Percentiles rank a stretch among this genome's conserved stretches.
These are phyloP conservation scores for Lasiodiplodia gonubiensis DNA, from an alignment of 2,329 filamentous ascomycete species.

Conservation along the genomic window DNA sequence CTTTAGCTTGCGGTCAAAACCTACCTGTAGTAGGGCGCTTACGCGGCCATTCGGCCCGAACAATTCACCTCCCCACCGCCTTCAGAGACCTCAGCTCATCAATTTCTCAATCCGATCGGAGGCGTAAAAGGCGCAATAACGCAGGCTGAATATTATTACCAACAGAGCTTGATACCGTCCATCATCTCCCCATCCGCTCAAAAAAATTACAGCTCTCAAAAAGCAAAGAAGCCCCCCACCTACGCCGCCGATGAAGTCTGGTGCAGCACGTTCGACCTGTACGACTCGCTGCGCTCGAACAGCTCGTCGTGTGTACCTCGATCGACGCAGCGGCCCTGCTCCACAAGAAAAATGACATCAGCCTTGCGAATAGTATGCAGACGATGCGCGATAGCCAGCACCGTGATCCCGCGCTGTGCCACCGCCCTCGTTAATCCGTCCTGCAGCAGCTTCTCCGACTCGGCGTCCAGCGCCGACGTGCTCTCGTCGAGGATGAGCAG, in stretches of 20 bases:
- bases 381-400: constrained; percentile 54
- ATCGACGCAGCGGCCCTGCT: constrained; percentile 56
- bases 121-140: neutral
- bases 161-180: neutral
- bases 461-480: constrained; percentile 51
- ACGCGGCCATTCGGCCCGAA: neutral
- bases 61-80: no score
- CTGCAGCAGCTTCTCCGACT: constrained; percentile 50
- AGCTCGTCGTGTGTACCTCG: constrained; percentile 57
- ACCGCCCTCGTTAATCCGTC: constrained; percentile 45
- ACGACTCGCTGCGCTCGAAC: constrained; percentile 55
- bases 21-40: neutral
- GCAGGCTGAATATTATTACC: neutral
- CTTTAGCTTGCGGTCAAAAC: neutral
- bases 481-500: constrained; percentile 51
- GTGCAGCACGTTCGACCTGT: constrained; percentile 58
- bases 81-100: no score
- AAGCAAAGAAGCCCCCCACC: neutral
- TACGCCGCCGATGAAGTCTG: constrained; percentile 48
- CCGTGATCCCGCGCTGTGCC: constrained; percentile 41
- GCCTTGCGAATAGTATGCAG: constrained; percentile 50
- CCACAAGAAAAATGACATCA: constrained; percentile 51
- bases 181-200: neutral
- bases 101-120: no score
- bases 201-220: neutral